A percentile compares a stretch with the other conserved stretches of the same genome.
Conservation (phyloP, 108 stramenopile species). For the Conticribra guillardii region DNA sequence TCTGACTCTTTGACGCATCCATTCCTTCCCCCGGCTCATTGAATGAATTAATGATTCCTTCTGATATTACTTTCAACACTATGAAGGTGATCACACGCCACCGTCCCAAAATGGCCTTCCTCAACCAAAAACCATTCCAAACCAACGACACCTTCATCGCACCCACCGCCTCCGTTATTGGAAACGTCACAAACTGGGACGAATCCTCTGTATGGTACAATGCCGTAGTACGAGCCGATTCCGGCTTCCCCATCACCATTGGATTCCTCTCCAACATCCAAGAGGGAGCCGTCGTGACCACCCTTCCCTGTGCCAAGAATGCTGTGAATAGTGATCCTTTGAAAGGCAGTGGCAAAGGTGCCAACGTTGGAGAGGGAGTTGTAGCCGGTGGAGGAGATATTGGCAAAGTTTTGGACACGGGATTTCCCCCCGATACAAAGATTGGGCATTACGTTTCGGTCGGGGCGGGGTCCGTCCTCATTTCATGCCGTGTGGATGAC, state of each 20-base stretch:
- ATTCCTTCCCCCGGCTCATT: slow-evolving; percentile 6
- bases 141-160: slow-evolving; percentile 96
- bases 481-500: slow-evolving; percentile 86
- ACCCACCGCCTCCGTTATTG: slow-evolving; percentile 96
- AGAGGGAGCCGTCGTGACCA: slow-evolving; percentile 91
- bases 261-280: slow-evolving; percentile 85
- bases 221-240: slow-evolving; percentile 94
- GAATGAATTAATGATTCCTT: no score
- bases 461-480: slow-evolving; percentile 80
- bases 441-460: slow-evolving; percentile 88
- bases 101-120: slow-evolving; percentile 84
- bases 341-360: slow-evolving; percentile 29
- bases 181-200: slow-evolving; percentile 95
- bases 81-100: slow-evolving; percentile 89
- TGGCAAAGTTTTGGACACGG: slow-evolving; percentile 60
- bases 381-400: slow-evolving; percentile 42
- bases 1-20: slow-evolving; percentile 4
- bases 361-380: slow-evolving; percentile 44
- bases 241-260: slow-evolving; percentile 80
- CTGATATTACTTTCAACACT: neutral
- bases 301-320: slow-evolving; percentile 58
- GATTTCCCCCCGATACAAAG: slow-evolving; percentile 83
- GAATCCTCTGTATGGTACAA: slow-evolving; percentile 97
- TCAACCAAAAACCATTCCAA: slow-evolving; percentile 72
- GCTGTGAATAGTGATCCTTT: slow-evolving; percentile 49